A percentile compares a stretch with the other conserved stretches of the same genome.
Evolutionary conservation across 768 basidiomycete genomes (phyloP).

Genomic region (Daedaleopsis nitida): DNA sequence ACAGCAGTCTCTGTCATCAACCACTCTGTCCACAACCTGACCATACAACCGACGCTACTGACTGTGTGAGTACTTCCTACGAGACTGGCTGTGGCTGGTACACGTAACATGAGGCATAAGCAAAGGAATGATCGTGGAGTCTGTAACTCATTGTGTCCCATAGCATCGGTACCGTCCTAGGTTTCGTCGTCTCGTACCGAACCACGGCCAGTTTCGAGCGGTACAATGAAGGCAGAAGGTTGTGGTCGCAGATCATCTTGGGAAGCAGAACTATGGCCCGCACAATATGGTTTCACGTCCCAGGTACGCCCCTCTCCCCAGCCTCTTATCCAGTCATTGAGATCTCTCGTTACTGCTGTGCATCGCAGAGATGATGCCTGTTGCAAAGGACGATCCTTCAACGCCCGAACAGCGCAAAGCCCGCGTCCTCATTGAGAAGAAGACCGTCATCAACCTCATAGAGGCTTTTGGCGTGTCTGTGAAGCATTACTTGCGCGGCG

Average conservation of each 20-base stretch:
- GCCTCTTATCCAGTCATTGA: not conserved
- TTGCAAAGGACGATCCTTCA: conserved; percentile 18
- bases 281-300: conserved; percentile 69
- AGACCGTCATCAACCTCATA: conserved; percentile 65
- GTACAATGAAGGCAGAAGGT: conserved; percentile 72
- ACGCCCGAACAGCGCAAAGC: conserved; percentile 41
- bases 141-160: conserved; percentile 31
- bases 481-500: conserved; percentile 70
- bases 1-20: conserved; percentile 58
- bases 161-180: conserved; percentile 63
- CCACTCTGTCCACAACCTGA: conserved; percentile 44
- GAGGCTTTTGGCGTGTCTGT: conserved; percentile 67
- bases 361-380: conserved; percentile 29
- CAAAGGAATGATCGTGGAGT: not conserved
- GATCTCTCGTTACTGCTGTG: not conserved
- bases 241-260: conserved; percentile 71
- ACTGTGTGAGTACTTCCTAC: conserved; percentile 57
- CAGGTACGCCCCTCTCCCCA: conserved; percentile 39
- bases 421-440: conserved; percentile 63
- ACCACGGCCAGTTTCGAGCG: conserved; percentile 74
- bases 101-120: not conserved
- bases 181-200: conserved; percentile 73
- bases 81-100: not conserved
- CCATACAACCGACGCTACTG: conserved; percentile 55
- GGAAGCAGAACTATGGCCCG: conserved; percentile 58